Percentiles rank a stretch among this genome's conserved stretches.
Conservation (phyloP, 306 rosid genomes). For the Begonia loranthoides region DNA sequence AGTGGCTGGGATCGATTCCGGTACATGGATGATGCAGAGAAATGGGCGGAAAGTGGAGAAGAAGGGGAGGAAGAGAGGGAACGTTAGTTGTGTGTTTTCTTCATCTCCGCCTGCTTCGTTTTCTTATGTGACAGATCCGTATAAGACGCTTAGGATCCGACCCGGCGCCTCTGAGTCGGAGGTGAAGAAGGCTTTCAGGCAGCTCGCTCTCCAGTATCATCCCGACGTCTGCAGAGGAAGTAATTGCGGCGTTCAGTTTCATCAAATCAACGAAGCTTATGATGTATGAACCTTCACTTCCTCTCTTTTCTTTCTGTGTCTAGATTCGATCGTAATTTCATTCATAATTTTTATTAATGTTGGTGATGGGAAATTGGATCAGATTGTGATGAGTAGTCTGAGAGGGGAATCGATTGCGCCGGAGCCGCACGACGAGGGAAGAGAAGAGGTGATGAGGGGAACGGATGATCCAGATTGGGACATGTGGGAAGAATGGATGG, state of each 20-base stretch:
- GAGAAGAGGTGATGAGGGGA: constrained; percentile 48
- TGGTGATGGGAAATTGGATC: not conserved
- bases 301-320: not conserved
- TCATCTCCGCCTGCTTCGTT: constrained; percentile 30
- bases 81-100: constrained; percentile 25
- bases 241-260: constrained; percentile 71
- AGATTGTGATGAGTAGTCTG: constrained; percentile 60
- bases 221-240: constrained; percentile 82
- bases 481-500: constrained; percentile 97
- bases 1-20: constrained; percentile 39
- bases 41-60: constrained; percentile 14
- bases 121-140: constrained; percentile 49
- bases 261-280: constrained; percentile 77
- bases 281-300: constrained; percentile 32
- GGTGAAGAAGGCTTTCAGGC: constrained; percentile 73
- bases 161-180: constrained; percentile 75
- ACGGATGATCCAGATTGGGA: constrained; percentile 56
- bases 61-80: constrained; percentile 12
- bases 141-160: constrained; percentile 53
- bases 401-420: constrained; percentile 31
- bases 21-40: constrained; percentile 32
- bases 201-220: constrained; percentile 91
- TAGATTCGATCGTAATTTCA: not conserved
- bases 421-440: constrained; percentile 19
- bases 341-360: too few relatives aligned